phyloP scores from a whole-genome alignment of 169 alveolate genomes.

The Babesia ovata region DNA sequence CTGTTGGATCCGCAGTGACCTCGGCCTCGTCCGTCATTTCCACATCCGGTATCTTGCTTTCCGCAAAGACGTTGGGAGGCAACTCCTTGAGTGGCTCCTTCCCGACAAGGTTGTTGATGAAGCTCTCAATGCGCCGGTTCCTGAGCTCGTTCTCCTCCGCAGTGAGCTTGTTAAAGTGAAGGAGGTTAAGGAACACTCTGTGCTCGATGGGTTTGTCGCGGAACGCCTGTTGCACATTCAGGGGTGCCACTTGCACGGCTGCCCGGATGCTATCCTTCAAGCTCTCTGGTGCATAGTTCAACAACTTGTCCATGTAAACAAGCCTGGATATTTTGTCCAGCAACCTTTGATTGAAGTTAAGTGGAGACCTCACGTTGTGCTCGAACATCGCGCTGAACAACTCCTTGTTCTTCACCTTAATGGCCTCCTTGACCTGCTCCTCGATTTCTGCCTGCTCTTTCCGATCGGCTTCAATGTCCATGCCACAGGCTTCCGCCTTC shows the following conservation, averaged over 20 bases:
- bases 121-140: constrained; percentile 51
- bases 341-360: constrained; percentile 42
- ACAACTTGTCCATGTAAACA: constrained; percentile 58
- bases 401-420: constrained; percentile 33
- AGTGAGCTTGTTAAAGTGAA: constrained; percentile 59
- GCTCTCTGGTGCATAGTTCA: constrained; percentile 39
- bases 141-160: constrained; percentile 60
- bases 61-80: constrained; percentile 60
- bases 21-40: constrained; percentile 14
- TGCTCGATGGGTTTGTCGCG: constrained; percentile 59
- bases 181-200: constrained; percentile 47
- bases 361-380: neutral
- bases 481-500: neutral
- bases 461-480: constrained; percentile 40
- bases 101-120: constrained; percentile 46
- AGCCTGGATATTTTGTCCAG: constrained; percentile 57
- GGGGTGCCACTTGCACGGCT: constrained; percentile 8
- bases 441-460: neutral
- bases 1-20: neutral
- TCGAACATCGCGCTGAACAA: constrained; percentile 46
- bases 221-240: constrained; percentile 25
- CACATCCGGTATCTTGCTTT: constrained; percentile 24
- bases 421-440: constrained; percentile 43
- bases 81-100: constrained; percentile 43
- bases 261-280: constrained; percentile 37